Evolutionary conservation across 768 basidiomycete species (phyloP).

Genomic region (Leccinum boreale): DNA sequence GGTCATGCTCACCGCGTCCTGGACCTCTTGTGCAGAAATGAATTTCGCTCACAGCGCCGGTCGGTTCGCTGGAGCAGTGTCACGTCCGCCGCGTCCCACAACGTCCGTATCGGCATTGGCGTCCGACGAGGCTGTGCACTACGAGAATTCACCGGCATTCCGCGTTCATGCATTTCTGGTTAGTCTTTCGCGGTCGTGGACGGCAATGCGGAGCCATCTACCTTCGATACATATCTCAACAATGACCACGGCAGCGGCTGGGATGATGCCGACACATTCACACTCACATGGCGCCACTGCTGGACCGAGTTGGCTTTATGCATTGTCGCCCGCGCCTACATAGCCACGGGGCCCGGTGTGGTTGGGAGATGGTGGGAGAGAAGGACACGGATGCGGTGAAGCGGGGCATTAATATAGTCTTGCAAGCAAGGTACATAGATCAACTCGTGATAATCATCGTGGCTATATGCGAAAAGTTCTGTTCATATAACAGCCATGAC

Average conservation of each 20-base stretch:
- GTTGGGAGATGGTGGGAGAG: too few relatives aligned
- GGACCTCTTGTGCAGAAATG: constrained; percentile 49
- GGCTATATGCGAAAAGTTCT: background rate
- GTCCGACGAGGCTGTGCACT: constrained; percentile 29
- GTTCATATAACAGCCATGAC: constrained; percentile 8
- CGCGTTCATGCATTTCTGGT: constrained; percentile 12
- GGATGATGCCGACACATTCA: background rate
- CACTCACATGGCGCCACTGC: background rate
- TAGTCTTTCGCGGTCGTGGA: constrained; percentile 8
- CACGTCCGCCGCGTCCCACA: background rate
- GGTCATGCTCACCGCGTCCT: background rate
- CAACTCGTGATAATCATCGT: too few relatives aligned
- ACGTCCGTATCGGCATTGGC: too few relatives aligned
- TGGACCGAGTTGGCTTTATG: background rate
- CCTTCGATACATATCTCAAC: constrained; percentile 27
- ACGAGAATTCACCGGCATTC: constrained; percentile 15
- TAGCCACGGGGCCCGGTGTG: too few relatives aligned
- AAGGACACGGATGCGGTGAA: too few relatives aligned
- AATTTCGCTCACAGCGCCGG: constrained; percentile 37
- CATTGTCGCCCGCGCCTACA: constrained; percentile 12
- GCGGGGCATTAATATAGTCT: too few relatives aligned
- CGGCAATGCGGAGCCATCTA: constrained; percentile 13
- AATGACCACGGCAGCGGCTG: background rate
- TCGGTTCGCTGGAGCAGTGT: constrained; percentile 24
- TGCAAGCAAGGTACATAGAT: too few relatives aligned